phyloP scores from a whole-genome alignment of 306 rosid genomes.

The Medicago arabica region DNA sequence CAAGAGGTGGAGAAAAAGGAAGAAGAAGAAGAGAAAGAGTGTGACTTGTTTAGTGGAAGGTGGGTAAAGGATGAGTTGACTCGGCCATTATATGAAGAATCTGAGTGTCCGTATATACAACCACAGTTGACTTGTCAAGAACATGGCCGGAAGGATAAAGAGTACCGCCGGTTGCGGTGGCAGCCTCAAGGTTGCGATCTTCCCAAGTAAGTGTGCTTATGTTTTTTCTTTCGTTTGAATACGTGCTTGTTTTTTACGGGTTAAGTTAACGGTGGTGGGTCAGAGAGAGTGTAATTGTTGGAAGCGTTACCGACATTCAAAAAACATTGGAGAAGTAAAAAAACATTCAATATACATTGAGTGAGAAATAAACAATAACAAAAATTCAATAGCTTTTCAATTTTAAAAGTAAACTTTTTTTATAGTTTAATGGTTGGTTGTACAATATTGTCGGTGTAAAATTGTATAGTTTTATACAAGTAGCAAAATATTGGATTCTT shows the following conservation, averaged over 20 bases:
- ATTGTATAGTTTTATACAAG: too few relatives aligned
- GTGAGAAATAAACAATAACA: too few relatives aligned
- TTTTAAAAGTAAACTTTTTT: too few relatives aligned
- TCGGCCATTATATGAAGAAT: conserved; percentile 84
- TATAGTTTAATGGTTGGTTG: too few relatives aligned
- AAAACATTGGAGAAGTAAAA: too few relatives aligned
- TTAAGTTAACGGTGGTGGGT: conserved; percentile 38
- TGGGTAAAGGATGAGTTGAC: conserved; percentile 83
- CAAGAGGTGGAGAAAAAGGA: conserved; percentile 36
- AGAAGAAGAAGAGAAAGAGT: conserved; percentile 39
- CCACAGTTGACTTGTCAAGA: conserved; percentile 91
- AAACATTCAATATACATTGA: too few relatives aligned
- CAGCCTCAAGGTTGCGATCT: conserved; percentile 87
- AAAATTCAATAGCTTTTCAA: too few relatives aligned
- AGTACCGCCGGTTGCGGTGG: conserved; percentile 80
- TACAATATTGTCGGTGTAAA: too few relatives aligned
- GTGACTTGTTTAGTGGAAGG: conserved; percentile 72
- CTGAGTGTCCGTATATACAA: conserved; percentile 95
- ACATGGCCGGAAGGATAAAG: conserved; percentile 80
- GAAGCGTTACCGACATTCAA: background rate
- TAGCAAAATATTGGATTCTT: too few relatives aligned
- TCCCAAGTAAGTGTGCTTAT: conserved; percentile 59
- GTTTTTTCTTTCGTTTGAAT: background rate
- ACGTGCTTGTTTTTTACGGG: background rate
- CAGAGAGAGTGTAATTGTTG: background rate